phyloP scores from a whole-genome alignment of 2,329 filamentous ascomycete species.

The Diaporthe sp. region DNA sequence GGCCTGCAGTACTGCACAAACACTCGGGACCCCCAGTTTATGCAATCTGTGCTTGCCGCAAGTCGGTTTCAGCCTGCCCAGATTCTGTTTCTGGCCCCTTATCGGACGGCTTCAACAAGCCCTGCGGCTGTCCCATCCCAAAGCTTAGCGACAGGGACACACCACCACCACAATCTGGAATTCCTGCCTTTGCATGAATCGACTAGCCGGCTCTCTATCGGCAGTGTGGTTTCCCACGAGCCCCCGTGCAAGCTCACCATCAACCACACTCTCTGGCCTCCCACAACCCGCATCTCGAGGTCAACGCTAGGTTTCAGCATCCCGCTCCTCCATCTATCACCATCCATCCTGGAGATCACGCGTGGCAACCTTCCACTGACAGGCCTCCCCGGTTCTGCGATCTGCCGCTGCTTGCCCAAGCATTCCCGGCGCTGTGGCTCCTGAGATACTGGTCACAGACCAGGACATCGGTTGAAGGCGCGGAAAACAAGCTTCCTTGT shows the following conservation, averaged over 20 bases:
- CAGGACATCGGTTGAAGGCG: constrained; percentile 34
- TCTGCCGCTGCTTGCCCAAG: neutral
- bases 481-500: constrained; percentile 15
- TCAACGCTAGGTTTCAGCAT: constrained; percentile 31
- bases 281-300: constrained; percentile 7
- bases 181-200: constrained; percentile 26
- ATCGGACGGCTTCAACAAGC: constrained; percentile 19
- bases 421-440: constrained; percentile 21
- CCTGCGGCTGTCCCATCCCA: constrained; percentile 12
- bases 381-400: constrained; percentile 15
- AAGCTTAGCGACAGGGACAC: constrained; percentile 8
- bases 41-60: constrained; percentile 35
- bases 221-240: constrained; percentile 24
- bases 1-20: constrained; percentile 10
- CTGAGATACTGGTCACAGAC: constrained; percentile 13
- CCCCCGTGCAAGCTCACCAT: constrained; percentile 20
- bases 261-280: neutral
- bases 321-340: neutral
- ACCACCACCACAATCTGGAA: constrained; percentile 23
- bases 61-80: constrained; percentile 37
- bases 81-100: constrained; percentile 32
- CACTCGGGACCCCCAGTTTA: neutral
- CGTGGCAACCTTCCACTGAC: constrained; percentile 5
- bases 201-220: constrained; percentile 4
- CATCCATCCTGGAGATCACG: constrained; percentile 6